Evolutionary conservation across 768 basidiomycete species (phyloP).

Genomic region (Pulveroboletus ravenelii): DNA sequence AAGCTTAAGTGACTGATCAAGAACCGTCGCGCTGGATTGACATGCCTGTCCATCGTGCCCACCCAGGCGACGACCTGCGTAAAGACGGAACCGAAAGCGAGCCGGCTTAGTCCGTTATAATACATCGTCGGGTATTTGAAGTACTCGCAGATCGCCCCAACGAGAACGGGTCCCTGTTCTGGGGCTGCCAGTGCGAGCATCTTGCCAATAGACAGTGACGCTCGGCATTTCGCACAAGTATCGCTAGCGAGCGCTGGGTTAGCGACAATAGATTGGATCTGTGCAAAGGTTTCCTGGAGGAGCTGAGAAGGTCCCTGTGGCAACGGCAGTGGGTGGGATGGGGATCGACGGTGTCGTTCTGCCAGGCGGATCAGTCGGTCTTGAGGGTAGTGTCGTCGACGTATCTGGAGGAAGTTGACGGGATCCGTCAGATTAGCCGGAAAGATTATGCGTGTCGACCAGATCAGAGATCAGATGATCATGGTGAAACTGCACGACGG

Average conservation of each 20-base stretch:
- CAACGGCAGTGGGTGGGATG: conserved; percentile 36
- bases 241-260: conserved; percentile 35
- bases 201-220: conserved; percentile 37
- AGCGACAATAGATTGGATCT: conserved; percentile 35
- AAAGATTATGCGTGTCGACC: conserved; percentile 39
- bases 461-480: neutral
- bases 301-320: conserved; percentile 32
- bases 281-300: conserved; percentile 34
- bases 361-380: neutral
- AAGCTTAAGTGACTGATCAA: neutral
- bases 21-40: neutral
- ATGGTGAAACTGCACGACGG: neutral
- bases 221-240: conserved; percentile 38
- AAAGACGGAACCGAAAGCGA: conserved; percentile 39
- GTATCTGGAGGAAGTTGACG: conserved; percentile 47
- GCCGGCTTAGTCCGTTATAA: conserved; percentile 29
- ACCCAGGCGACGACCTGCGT: conserved; percentile 44
- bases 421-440: conserved; percentile 58
- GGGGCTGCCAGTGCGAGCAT: conserved; percentile 41
- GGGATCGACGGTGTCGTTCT: conserved; percentile 44
- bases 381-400: neutral
- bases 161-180: conserved; percentile 38
- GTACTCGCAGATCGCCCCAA: conserved; percentile 39
- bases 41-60: conserved; percentile 49
- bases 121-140: conserved; percentile 38